Evolutionary conservation across 2,329 filamentous ascomycete species (phyloP), one percentile per base, ranked within the genome.

Genomic region (Colletotrichum sp.): DNA sequence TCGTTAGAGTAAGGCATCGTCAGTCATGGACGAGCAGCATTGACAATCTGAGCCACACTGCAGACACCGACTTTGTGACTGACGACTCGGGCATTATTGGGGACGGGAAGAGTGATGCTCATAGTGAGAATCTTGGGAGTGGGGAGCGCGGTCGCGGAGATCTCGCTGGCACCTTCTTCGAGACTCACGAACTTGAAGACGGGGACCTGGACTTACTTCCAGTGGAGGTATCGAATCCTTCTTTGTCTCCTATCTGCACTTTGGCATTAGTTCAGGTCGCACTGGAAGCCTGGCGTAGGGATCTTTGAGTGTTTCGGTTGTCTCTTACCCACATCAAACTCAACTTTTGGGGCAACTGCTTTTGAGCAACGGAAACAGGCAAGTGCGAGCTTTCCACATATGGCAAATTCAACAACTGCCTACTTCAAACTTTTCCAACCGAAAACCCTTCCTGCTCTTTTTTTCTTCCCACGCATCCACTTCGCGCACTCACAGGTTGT

Each of bases 201-300:
- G 39, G 39, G 9, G 9, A 49, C 2, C 9, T 7, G 9, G 1
- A 49, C 5, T 49, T 4, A 49, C 39, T 49, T 49, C 39, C 9
- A 49, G 39, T 2, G 39, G 5, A n/a, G 18, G 18, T 49, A 0
- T n/a, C 1, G 5, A 49, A 49, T 6, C 5, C 18, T 12, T 49
- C 39, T 49, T 12, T n/a, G 39, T 49, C 18, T 12, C 5, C 18
- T 49, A 1, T 49, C 1, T 0, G 9, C 9, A 7, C 18, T 12
- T 12, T 0, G 39, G 0, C 5, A n/a, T 49, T 1, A 0, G 3
- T 7, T 12, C 0, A 4, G 6, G 44, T 8, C 44, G 1, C 10
- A 1, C 18, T 52, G 44, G 7, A 52, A 52, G 44, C 10, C 3
- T 2, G n/a, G n/a, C n/a, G 9, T 5, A 44, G 5, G 1, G 1